Evolutionary conservation across 306 rosid species (phyloP), one percentile per base, ranked within the genome.

Genomic region (peach (Prunus persica)): DNA sequence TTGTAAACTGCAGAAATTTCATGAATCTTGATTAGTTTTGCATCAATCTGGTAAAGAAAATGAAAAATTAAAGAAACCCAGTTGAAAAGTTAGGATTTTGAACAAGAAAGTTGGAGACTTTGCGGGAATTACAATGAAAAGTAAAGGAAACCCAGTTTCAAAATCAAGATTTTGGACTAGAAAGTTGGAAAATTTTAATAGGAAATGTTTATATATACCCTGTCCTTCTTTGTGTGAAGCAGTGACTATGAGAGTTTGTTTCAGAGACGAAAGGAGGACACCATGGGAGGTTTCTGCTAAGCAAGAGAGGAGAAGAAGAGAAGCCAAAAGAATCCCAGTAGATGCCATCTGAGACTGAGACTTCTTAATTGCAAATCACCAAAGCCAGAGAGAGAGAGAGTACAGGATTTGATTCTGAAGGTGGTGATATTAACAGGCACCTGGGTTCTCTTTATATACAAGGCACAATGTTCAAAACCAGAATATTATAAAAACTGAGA

Each of bases 201-300:
- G 5, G 24, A 62, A 58, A 18, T 22, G 25, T 1, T 56, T 54
- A 27, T 72, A 68, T 30, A 15, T 69, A 95, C 99, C 96, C 81
- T 89, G 86, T 55, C 88, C 93, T 14, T 71, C 66, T 52, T 76
- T 87, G 32, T 90, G 87, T 7, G 97, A 88, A 78, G 93, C 92
- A 4, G 96, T 87, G 78, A 96, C 91, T 38, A 32, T 70, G 16
- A 96, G 87, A 79, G 84, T 79, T 56, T 50, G 81, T 68, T 83
- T 82, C 28, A 96, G 77, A 78, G 93, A 70, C 68, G 98, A 83
- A 22, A 96, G 82, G 46, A 78, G 88, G 63, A 73, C 75, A 4
- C 90, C 98, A 71, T 58, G 50, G 63, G 93, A 91, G 78, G 77
- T 69, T 81, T 47, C 79, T 0, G 87, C 84, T 10, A 91, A 88